Percentiles rank a stretch among this genome's conserved stretches.
Conservation (phyloP, 176 grass and related monocot species). For the Ensete ventricosum region DNA sequence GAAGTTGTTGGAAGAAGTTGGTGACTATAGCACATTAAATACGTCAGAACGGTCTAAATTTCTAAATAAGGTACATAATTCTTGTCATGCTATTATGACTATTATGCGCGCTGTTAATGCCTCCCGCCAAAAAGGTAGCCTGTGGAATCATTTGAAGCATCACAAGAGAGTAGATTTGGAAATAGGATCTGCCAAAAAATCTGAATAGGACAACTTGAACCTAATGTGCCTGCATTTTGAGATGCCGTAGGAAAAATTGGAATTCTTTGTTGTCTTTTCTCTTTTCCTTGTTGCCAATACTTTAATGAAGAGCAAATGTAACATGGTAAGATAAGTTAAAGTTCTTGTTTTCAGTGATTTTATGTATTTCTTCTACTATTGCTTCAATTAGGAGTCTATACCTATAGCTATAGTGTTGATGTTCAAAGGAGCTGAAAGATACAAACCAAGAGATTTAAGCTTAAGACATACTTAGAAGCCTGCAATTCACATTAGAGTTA, state of each 20-base stretch:
- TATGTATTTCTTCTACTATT: background rate
- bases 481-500: background rate
- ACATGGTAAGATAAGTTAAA: no score
- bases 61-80: slow-evolving; percentile 44
- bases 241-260: background rate
- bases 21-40: slow-evolving; percentile 24
- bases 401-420: background rate
- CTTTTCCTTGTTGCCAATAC: background rate
- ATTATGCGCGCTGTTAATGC: background rate
- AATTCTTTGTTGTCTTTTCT: background rate
- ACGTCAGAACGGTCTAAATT: slow-evolving; percentile 44
- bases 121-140: background rate
- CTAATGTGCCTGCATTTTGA: no score
- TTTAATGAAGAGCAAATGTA: background rate
- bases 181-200: no score
- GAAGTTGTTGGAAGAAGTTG: slow-evolving; percentile 41
- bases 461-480: background rate
- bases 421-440: background rate
- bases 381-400: background rate
- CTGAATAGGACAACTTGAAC: no score
- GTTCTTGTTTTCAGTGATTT: background rate
- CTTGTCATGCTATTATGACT: background rate
- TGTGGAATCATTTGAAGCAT: background rate
- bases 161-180: no score
- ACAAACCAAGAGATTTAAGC: background rate